Percentiles rank a stretch among this genome's conserved stretches.
phyloP scores from a whole-genome alignment of 139 green algal species.

The Eudorina sp. region DNA sequence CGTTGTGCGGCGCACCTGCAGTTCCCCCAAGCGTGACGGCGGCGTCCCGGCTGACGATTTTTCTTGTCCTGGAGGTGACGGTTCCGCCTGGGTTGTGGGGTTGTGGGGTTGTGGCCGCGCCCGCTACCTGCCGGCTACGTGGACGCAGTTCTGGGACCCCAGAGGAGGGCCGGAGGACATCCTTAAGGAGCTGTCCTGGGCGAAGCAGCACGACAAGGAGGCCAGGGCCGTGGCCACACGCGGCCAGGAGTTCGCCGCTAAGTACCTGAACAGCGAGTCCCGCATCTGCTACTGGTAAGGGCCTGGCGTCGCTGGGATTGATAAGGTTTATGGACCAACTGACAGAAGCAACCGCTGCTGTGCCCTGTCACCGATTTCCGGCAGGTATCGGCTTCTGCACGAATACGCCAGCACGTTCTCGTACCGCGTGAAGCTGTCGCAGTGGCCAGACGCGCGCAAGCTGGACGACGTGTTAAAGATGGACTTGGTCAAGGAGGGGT shows the following conservation, averaged over 20 bases:
- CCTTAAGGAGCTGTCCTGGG: slow-evolving; percentile 44
- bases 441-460: not conserved
- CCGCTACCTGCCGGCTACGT: too few species aligned
- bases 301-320: too few species aligned
- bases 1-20: too few species aligned
- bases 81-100: too few species aligned
- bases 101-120: too few species aligned
- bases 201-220: slow-evolving; percentile 23
- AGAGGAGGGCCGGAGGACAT: slow-evolving; percentile 44
- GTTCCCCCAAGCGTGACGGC: too few species aligned
- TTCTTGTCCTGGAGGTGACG: too few species aligned
- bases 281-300: slow-evolving; percentile 36
- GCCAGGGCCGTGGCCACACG: not conserved
- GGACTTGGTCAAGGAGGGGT: not conserved
- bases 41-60: too few species aligned
- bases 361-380: too few species aligned
- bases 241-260: not conserved
- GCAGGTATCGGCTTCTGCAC: slow-evolving; percentile 12
- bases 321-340: too few species aligned
- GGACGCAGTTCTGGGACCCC: not conserved
- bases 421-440: not conserved
- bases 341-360: too few species aligned
- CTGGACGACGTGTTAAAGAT: not conserved
- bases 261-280: not conserved
- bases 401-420: not conserved